Base-by-base conservation (phyloP, 2,329 filamentous ascomycete genomes). In the Trichoderma atrobrunneum region DNA sequence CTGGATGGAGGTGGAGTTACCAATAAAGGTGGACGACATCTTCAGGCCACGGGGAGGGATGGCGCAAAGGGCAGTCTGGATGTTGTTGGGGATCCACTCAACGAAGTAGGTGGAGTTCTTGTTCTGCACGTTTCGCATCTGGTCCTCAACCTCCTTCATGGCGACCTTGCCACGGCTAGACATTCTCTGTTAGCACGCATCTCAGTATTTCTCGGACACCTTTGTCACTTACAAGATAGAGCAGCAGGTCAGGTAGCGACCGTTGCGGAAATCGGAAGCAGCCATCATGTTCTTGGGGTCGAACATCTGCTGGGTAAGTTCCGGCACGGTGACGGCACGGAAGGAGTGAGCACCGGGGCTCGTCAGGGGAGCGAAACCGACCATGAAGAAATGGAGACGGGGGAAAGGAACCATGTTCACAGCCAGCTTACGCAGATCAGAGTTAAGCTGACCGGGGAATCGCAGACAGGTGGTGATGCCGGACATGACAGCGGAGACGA, bases 221-320 rank as follows among this genome's bases (percentile, higher is more conserved):
- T 36, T 30, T 28, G 16, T 26, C 74, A 86, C 90, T 85, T 84
- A 92, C 90, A 99, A 99, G 87, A 99, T 97, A 83, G 96, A 95
- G 84, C 92, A 98, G 92, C 96, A 99, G 79, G 96, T 99, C 82
- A 99, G 91, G 90, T 99, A 99, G 81, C 96, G 96, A 85, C 96
- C 96, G 86, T 98, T 99, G 81, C 96, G 94, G 94, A 99, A 99
- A 88, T 99, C 96, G 76, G 95, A 97, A 77, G 96, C 96, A 87
- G 96, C 96, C 96, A 99, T 99, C 95, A 99, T 99, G 92, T 99
- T 99, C 94, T 98, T 99, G 81, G 96, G 95, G 89, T 99, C 96
- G 89, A 97, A 99, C 94, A 99, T 98, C 87, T 99, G 96, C 89
- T 99, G 96, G 81, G 96, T 98, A 84, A 99, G 90, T 89, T 99